Conservation (phyloP, 192 early-diverging fungal genomes). For the Coemansia biformis region DNA sequence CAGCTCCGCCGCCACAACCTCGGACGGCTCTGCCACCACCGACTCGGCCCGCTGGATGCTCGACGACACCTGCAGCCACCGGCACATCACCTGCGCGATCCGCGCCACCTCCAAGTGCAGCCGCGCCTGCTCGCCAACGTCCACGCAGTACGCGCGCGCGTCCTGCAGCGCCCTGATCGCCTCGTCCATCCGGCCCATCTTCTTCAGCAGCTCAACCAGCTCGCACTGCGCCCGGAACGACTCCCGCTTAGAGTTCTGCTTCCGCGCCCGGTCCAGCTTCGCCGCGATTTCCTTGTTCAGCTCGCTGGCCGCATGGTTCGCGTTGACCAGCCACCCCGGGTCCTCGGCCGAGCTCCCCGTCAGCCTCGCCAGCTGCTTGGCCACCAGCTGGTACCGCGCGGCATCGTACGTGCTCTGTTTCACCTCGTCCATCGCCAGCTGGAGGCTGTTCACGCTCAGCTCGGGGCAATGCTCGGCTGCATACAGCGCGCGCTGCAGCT, state of each 20-base stretch:
- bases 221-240: slow-evolving; percentile 12
- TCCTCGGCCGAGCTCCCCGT: not conserved
- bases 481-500: slow-evolving; percentile 24
- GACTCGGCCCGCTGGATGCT: slow-evolving; percentile 18
- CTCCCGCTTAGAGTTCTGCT: slow-evolving; percentile 21
- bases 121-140: slow-evolving; percentile 18
- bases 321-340: slow-evolving; percentile 5
- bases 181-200: slow-evolving; percentile 18
- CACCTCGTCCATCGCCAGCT: slow-evolving; percentile 23
- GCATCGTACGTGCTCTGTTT: slow-evolving; percentile 16
- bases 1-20: slow-evolving; percentile 5
- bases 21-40: slow-evolving; percentile 9
- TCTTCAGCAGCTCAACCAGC: slow-evolving; percentile 9
- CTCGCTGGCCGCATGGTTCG: slow-evolving; percentile 8
- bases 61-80: slow-evolving; percentile 39
- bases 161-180: slow-evolving; percentile 24
- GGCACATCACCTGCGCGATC: slow-evolving; percentile 10
- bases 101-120: slow-evolving; percentile 20
- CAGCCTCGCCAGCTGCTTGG: slow-evolving; percentile 18
- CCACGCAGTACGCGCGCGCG: slow-evolving; percentile 19
- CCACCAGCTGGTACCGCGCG: slow-evolving; percentile 2
- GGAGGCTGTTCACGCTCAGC: slow-evolving; percentile 16
- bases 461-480: slow-evolving; percentile 17
- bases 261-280: slow-evolving; percentile 10
- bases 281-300: slow-evolving; percentile 10